These are phyloP conservation scores for Globisporangium megalacanthum DNA, from an alignment of 352 stramenopile genomes.

Conservation along the genomic window DNA sequence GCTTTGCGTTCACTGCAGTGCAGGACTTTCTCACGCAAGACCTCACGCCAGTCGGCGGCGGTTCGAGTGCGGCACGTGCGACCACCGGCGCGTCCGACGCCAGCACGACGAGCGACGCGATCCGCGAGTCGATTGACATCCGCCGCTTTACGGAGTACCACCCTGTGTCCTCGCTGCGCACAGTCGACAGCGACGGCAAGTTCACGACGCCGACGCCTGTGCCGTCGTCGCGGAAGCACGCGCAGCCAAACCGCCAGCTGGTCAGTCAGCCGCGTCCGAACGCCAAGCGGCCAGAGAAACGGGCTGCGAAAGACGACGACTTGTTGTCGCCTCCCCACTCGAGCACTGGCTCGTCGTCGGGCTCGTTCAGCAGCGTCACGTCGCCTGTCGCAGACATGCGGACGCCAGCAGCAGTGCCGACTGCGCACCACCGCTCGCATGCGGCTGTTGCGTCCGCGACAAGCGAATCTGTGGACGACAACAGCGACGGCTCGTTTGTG, in stretches of 20 bases:
- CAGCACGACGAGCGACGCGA: constrained; percentile 19
- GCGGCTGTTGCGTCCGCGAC: neutral
- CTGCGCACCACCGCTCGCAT: constrained; percentile 1
- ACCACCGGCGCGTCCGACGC: constrained; percentile 3
- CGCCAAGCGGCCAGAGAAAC: neutral
- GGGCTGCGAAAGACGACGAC: constrained; percentile 6
- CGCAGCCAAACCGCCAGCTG: neutral
- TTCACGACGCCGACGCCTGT: constrained; percentile 29
- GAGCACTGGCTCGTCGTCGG: constrained; percentile 14
- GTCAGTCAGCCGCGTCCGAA: constrained; percentile 5
- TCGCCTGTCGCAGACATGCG: constrained; percentile 4
- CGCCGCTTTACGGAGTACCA: constrained; percentile 73
- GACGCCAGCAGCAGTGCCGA: neutral
- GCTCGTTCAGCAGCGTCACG: constrained; percentile 9
- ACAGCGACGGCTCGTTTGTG: constrained; percentile 18
- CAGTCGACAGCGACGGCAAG: constrained; percentile 62
- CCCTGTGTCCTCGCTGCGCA: constrained; percentile 31
- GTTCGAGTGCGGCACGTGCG: neutral
- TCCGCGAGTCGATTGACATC: constrained; percentile 67
- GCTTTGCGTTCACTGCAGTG: constrained; percentile 64
- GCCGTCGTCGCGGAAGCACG: constrained; percentile 15
- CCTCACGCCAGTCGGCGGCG: constrained; percentile 1
- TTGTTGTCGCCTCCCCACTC: constrained; percentile 11
- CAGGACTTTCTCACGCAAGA: constrained; percentile 71
- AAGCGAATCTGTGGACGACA: neutral